phyloP scores from a whole-genome alignment of 2,329 filamentous ascomycete genomes.

The Ceratocystis eucalypticola region DNA sequence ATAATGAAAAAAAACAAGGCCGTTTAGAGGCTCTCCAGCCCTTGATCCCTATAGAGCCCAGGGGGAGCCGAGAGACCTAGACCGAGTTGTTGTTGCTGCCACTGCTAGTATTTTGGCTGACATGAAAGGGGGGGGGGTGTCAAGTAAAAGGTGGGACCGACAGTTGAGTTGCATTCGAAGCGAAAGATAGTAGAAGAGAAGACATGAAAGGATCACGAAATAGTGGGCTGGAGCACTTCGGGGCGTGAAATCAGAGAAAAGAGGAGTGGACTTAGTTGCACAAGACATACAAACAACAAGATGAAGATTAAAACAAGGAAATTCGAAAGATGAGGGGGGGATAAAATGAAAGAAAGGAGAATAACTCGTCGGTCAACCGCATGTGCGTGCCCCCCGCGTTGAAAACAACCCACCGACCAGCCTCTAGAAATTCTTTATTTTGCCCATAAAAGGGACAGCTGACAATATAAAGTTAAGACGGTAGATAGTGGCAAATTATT shows the following conservation, averaged over 20 bases:
- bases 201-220: not conserved
- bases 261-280: conserved; percentile 6
- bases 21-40: conserved; percentile 3
- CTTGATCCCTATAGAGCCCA: conserved; percentile 8
- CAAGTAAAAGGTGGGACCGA: conserved; percentile 1
- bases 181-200: conserved; percentile 2
- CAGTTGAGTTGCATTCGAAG: not conserved
- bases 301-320: conserved; percentile 1
- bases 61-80: conserved; percentile 2
- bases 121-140: not conserved
- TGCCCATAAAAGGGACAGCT: not conserved
- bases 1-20: not conserved
- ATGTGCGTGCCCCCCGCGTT: not conserved
- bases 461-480: not conserved
- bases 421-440: not conserved
- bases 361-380: not conserved
- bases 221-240: not conserved
- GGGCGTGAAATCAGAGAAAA: conserved; percentile 1
- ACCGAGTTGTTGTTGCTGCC: not conserved
- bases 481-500: not conserved
- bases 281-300: conserved; percentile 1
- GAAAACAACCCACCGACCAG: not conserved
- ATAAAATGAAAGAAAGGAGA: conserved; percentile 1
- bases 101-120: not conserved
- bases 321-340: not conserved